A percentile compares a stretch with the other conserved stretches of the same genome.
phyloP scores from a whole-genome alignment of 192 early-diverging fungal species.

The Rhizoclosmatium sp. region DNA sequence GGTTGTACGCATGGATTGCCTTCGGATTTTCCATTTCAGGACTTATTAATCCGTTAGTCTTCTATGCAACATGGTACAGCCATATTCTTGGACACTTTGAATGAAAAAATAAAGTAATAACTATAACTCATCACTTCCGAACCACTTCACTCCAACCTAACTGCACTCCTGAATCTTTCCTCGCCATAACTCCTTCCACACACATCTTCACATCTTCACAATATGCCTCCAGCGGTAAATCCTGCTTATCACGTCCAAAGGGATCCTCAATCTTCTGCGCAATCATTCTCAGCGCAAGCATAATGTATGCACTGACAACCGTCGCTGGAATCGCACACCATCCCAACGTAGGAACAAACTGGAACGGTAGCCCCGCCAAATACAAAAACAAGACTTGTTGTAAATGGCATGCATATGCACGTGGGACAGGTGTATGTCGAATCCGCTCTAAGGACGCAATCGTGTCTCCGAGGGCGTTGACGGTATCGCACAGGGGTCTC shows the following conservation, averaged over 20 bases:
- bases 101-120: too few relatives aligned
- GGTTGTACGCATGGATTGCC: too few relatives aligned
- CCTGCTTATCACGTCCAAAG: conserved; percentile 23
- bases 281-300: conserved; percentile 85
- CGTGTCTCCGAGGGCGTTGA: conserved; percentile 42
- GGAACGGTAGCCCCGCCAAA: conserved; percentile 82
- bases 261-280: conserved; percentile 75
- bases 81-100: too few relatives aligned
- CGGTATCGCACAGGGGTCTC: conserved; percentile 19
- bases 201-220: conserved; percentile 1
- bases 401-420: conserved; percentile 87
- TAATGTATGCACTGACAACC: conserved; percentile 69
- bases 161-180: neutral
- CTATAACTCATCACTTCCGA: neutral
- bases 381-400: conserved; percentile 80
- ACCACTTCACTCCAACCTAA: neutral
- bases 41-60: too few relatives aligned
- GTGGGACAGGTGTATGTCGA: conserved; percentile 81
- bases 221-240: conserved; percentile 24
- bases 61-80: too few relatives aligned
- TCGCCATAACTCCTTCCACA: neutral
- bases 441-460: conserved; percentile 81
- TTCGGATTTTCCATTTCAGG: too few relatives aligned
- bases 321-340: conserved; percentile 73
- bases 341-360: conserved; percentile 60